phyloP scores from a whole-genome alignment of 345 rosid genomes.

The Gossypium herbaceum region DNA sequence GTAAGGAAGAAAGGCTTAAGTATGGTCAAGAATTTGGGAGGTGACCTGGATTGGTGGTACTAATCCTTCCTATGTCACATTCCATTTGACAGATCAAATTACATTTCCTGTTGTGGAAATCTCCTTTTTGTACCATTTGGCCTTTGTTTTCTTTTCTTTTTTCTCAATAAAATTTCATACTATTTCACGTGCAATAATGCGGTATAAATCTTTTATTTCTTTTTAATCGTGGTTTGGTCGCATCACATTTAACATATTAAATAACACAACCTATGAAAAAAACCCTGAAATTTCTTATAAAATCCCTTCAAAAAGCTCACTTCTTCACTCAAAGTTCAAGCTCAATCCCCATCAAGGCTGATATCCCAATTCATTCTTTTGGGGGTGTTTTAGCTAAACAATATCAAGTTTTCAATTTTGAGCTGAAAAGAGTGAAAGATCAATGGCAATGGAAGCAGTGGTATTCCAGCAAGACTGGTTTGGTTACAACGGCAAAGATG shows the following conservation, averaged over 20 bases:
- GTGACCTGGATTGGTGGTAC: too few species aligned
- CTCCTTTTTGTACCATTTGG: background rate
- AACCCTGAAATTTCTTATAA: too few species aligned
- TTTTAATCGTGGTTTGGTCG: too few species aligned
- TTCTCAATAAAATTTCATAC: constrained; percentile 12
- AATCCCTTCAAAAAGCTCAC: constrained; percentile 33
- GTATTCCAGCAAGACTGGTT: constrained; percentile 48
- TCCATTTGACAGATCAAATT: too few species aligned
- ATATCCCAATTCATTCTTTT: background rate
- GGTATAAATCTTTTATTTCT: background rate
- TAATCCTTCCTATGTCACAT: too few species aligned
- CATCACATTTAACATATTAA: too few species aligned
- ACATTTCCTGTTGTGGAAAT: too few species aligned
- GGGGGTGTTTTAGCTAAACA: background rate
- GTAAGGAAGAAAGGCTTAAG: too few species aligned
- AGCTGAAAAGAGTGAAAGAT: background rate
- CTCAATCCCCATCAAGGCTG: constrained; percentile 9
- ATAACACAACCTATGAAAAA: too few species aligned
- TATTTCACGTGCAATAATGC: background rate
- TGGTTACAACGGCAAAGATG: constrained; percentile 37
- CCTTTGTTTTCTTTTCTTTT: background rate
- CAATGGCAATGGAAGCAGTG: constrained; percentile 72
- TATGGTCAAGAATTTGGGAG: too few species aligned
- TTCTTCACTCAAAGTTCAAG: constrained; percentile 11
- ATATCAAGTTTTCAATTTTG: background rate